phyloP scores from a whole-genome alignment of 768 basidiomycete genomes.

The Psilocybe sp. region DNA sequence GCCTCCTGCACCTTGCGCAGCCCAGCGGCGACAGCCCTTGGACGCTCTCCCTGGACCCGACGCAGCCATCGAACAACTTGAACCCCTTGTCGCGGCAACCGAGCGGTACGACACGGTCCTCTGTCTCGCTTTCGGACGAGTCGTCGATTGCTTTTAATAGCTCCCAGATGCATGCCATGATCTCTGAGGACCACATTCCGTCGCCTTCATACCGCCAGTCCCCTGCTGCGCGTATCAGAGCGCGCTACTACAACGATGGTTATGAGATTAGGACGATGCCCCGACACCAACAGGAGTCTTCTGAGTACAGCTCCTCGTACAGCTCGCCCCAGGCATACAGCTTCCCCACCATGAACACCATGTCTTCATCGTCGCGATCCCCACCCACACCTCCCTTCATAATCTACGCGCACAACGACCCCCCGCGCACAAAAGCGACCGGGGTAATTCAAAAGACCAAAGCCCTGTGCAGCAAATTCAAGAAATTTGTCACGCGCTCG shows the following conservation, averaged over 20 bases:
- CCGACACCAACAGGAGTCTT: no score
- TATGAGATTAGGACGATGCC: no score
- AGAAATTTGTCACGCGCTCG: conserved; percentile 9
- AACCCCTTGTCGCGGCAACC: conserved; percentile 6
- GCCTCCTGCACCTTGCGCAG: conserved; percentile 18
- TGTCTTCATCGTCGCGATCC: neutral
- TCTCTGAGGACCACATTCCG: no score
- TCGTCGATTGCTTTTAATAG: neutral
- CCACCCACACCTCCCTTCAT: no score
- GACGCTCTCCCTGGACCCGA: conserved; percentile 27
- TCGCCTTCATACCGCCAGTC: no score
- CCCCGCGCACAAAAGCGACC: conserved; percentile 7
- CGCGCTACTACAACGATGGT: no score
- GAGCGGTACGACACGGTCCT: no score
- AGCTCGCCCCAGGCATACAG: no score
- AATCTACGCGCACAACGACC: neutral
- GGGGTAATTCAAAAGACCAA: conserved; percentile 16
- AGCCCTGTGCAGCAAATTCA: conserved; percentile 14
- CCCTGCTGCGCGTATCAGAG: no score
- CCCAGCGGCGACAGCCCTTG: conserved; percentile 26
- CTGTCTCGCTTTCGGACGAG: neutral
- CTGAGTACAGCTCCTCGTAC: no score
- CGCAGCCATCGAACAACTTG: conserved; percentile 10
- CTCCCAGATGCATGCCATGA: no score
- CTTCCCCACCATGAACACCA: neutral